Base-by-base conservation (phyloP, 441 rosid genomes). In the Gossypium davidsonii region DNA sequence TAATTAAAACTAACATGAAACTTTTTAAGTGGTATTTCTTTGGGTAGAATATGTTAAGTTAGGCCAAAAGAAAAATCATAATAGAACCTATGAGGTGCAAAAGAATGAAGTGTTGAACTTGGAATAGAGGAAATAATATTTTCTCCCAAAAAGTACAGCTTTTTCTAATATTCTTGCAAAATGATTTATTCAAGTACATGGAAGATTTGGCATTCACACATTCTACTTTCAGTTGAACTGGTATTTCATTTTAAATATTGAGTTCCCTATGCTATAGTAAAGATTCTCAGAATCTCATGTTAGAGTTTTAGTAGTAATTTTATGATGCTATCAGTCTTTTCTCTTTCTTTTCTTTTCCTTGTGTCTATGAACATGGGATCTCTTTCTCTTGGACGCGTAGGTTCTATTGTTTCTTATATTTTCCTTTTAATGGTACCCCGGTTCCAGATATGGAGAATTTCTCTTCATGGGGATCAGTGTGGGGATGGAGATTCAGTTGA, bases 361-460 rank as follows among this genome's bases (percentile, higher is more conserved):
- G 1, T 68, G 46, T 51, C 46, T 8, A 28, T 51, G 26, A 28
- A 17, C n/a, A 28, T 52, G 10, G 20, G 39, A 46, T 48, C 39
- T 68, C 7, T 26, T 67, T 25, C 21, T 51, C 5, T 28, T 26
- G 15, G 37, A 42, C 44, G 15, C 9, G 42, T 42, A 42, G 25
- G 12, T 11, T 62, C 46, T 8, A 15, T 17, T 42, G 6, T 71
- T 31, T 69, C 56, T 78, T 63, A 79, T 72, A 48, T 17, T 25
- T 73, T 69, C 58, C 55, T 65, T 66, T 74, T 75, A 44, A 65
- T 46, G 69, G 52, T 71, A 74, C 71, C 56, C 23, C 31, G 65
- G 57, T 14, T 52, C 37, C 82, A 94, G 98, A 71, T 94, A 77
- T 87, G 90, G 80, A 91, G 97, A 84, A 84, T 86, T 76, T 72